Conservation (phyloP, 1,284 basidiomycete genomes). For the Trametes pubescens region DNA sequence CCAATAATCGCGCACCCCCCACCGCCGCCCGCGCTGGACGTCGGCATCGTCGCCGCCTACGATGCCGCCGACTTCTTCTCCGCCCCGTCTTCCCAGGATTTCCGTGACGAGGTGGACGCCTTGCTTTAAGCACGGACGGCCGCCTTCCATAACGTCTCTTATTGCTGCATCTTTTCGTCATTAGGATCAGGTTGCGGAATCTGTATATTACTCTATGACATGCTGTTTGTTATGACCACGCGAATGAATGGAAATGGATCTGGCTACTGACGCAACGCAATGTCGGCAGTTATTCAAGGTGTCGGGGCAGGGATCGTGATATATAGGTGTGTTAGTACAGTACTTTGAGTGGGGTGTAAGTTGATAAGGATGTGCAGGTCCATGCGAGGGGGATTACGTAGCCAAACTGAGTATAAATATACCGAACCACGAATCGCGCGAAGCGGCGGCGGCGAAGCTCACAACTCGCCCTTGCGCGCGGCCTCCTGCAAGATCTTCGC, state of each 20-base stretch:
- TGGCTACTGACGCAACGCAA: too few relatives aligned
- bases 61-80: constrained; percentile 18
- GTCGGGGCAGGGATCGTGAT: too few relatives aligned
- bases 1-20: constrained; percentile 18
- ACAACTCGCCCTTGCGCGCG: constrained; percentile 1
- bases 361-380: too few relatives aligned
- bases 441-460: neutral
- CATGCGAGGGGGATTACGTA: too few relatives aligned
- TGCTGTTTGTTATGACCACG: neutral
- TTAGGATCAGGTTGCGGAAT: neutral
- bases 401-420: too few relatives aligned
- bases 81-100: constrained; percentile 35
- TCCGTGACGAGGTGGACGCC: constrained; percentile 43
- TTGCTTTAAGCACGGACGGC: constrained; percentile 32
- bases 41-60: constrained; percentile 6
- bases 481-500: constrained; percentile 21
- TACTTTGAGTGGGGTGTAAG: too few relatives aligned
- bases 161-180: neutral
- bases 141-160: neutral
- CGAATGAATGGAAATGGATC: neutral
- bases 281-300: too few relatives aligned
- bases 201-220: neutral
- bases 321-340: too few relatives aligned
- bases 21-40: constrained; percentile 12
- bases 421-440: too few relatives aligned